Evolutionary conservation across 176 grass and related monocot species (phyloP).

Genomic region (Canna indica): DNA sequence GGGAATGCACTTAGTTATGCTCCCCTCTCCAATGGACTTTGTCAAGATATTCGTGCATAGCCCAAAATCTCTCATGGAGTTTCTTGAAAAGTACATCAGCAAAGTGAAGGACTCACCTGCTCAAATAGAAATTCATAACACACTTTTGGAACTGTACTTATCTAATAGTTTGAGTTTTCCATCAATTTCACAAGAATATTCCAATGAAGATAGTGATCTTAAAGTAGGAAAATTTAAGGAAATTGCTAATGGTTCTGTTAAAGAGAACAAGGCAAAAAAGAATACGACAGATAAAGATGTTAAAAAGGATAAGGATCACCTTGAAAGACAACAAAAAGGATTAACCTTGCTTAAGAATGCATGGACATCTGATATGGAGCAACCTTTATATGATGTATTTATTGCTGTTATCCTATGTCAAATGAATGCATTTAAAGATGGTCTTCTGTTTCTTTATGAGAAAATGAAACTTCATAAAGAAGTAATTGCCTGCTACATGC

Average conservation of each 20-base stretch:
- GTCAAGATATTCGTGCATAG: slow-evolving; percentile 91
- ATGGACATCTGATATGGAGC: slow-evolving; percentile 77
- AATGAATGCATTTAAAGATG: slow-evolving; percentile 78
- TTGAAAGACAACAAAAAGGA: slow-evolving; percentile 68
- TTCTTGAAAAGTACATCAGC: slow-evolving; percentile 83
- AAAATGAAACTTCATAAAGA: slow-evolving; percentile 93
- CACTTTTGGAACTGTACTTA: slow-evolving; percentile 88
- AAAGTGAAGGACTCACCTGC: slow-evolving; percentile 71
- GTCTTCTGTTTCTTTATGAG: slow-evolving; percentile 86
- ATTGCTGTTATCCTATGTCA: slow-evolving; percentile 88
- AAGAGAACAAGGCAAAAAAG: slow-evolving; percentile 31
- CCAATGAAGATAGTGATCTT: slow-evolving; percentile 31
- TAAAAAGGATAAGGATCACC: slow-evolving; percentile 35
- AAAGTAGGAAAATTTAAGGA: slow-evolving; percentile 48
- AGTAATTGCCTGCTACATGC: slow-evolving; percentile 97
- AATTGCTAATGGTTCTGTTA: slow-evolving; percentile 31
- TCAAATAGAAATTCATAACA: slow-evolving; percentile 90
- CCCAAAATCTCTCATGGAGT: slow-evolving; percentile 76
- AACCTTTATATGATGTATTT: slow-evolving; percentile 83
- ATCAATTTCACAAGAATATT: slow-evolving; percentile 68
- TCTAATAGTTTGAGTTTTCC: slow-evolving; percentile 70
- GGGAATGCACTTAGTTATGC: slow-evolving; percentile 47
- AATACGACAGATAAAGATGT: slow-evolving; percentile 30
- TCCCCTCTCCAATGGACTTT: slow-evolving; percentile 93
- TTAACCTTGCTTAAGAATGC: slow-evolving; percentile 71